Conservation (phyloP, 306 rosid genomes). For the Lathyrus oleraceus region DNA sequence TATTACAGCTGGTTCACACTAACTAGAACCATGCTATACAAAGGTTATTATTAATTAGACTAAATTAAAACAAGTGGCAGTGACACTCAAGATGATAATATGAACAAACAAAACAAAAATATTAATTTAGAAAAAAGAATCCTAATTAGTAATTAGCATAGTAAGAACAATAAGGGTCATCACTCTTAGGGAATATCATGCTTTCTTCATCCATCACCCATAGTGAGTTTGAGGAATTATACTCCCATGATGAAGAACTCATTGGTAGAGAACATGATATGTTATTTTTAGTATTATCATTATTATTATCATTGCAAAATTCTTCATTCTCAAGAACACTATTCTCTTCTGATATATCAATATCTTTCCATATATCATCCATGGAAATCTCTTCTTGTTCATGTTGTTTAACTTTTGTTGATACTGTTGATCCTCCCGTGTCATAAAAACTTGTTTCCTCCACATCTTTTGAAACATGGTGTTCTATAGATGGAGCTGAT, state of each 20-base stretch:
- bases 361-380: conserved; percentile 98
- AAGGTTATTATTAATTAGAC: conserved; percentile 39
- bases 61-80: conserved; percentile 11
- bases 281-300: conserved; percentile 30
- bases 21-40: conserved; percentile 40
- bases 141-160: conserved; percentile 57
- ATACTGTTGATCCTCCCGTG: conserved; percentile 58
- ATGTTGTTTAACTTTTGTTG: conserved; percentile 38
- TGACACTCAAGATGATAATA: conserved; percentile 37
- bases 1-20: conserved; percentile 49
- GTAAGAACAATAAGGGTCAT: conserved; percentile 50
- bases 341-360: conserved; percentile 55
- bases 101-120: conserved; percentile 46
- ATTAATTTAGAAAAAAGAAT: conserved; percentile 48
- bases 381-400: conserved; percentile 47
- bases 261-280: conserved; percentile 44
- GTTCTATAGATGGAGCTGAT: conserved; percentile 24
- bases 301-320: conserved; percentile 32
- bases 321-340: conserved; percentile 41
- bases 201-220: conserved; percentile 73
- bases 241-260: conserved; percentile 59
- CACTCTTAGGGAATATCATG: conserved; percentile 43
- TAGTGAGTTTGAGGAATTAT: conserved; percentile 48
- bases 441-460: conserved; percentile 83
- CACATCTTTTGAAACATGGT: conserved; percentile 44